Evolutionary conservation across 441 rosid species (phyloP), one percentile per base, ranked within the genome.

Genomic region (Erodium texanum): DNA sequence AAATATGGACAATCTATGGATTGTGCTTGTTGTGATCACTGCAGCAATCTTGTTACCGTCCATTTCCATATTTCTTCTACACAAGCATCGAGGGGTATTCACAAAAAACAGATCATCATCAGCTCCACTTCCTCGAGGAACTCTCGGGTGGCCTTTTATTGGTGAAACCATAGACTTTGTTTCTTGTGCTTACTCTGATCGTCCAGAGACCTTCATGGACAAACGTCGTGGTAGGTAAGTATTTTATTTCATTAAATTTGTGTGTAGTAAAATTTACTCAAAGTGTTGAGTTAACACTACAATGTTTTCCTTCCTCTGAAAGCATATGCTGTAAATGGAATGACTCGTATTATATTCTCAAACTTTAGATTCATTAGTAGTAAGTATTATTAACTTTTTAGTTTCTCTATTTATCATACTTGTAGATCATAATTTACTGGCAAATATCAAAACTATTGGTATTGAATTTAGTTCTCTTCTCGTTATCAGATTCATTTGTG

Each of bases 151-250:
- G 97, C 99, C 98, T 24, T 65, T 94, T 62, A 2, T 92, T 56
- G 97, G 99, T 3, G 99, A 94, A 80, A 87, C 98, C 70, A 81
- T 94, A 19, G 96, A 94, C 69, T 92, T 92, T 84, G 24, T 94
- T 61, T 76, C 92, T 38, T 84, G 81, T 77, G 98, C 97, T 68
- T 89, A 83, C 82, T 83, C 96, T 0, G 92, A 92, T 82, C 85
- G 81, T 59, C 99, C 99, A 0, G 98, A 94, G 76, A 79, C 80
- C 74, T 94, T 94, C 89, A 81, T 94, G 87, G 86, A 92, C 70
- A 84, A 85, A 71, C 98, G 98, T 43, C 87, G 93, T 62, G 80
- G 71, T 77, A 34, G 74, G 97, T 91, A 82, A 77, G 83, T 78
- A 38, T 24, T 14, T 52, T 41, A 3, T 29, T 34, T 27, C 18